Evolutionary conservation across 1,139 yeast species (phyloP).

Genomic region (Diutina sp.): DNA sequence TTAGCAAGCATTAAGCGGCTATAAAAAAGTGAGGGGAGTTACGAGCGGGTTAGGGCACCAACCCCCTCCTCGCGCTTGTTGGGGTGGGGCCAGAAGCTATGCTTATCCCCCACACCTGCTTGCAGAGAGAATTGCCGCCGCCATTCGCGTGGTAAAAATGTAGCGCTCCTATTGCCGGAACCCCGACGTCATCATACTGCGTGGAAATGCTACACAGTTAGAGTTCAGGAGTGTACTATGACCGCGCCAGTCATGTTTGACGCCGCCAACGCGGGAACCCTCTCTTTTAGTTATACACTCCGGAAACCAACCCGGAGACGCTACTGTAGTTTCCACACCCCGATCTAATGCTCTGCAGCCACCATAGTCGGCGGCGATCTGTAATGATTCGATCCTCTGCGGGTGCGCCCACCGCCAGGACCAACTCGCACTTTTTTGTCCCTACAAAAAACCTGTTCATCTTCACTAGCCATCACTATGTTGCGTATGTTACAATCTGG

Average conservation of each 20-base stretch:
- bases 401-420: background rate
- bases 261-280: too few species aligned
- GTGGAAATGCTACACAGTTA: background rate
- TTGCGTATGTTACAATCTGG: constrained; percentile 46
- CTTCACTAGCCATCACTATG: background rate
- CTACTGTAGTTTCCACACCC: too few species aligned
- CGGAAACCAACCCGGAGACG: too few species aligned
- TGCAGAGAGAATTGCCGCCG: background rate
- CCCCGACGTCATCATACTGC: background rate
- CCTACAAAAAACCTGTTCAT: background rate
- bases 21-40: too few species aligned
- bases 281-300: too few species aligned
- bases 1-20: background rate
- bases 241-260: too few species aligned
- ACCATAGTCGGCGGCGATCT: background rate
- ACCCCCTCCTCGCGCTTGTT: too few species aligned
- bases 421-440: background rate
- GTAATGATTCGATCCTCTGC: background rate
- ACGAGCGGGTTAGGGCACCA: too few species aligned
- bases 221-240: background rate
- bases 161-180: background rate
- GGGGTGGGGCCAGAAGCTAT: too few species aligned
- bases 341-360: too few species aligned
- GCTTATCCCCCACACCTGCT: background rate
- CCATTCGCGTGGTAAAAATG: background rate